Conservation (phyloP, 2,329 filamentous ascomycete genomes). For the Epichloe festucae region DNA sequence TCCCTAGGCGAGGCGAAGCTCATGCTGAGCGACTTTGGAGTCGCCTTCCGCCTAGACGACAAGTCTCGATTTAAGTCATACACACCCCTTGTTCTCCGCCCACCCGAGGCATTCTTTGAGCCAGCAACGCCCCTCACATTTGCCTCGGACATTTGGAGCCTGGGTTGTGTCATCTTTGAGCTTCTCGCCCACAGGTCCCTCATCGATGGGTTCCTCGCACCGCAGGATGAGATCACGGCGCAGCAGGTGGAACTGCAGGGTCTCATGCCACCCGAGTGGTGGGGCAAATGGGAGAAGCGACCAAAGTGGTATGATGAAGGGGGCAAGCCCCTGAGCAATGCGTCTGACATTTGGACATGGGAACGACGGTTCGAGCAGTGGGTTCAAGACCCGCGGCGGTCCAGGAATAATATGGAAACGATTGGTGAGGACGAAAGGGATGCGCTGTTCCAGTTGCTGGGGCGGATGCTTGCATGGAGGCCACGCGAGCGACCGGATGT, state of each 20-base stretch:
- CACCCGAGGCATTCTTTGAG: background rate
- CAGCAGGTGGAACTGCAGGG: background rate
- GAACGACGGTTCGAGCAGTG: slow-evolving; percentile 9
- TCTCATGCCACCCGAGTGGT: background rate
- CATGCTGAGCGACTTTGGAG: background rate
- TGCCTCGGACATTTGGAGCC: background rate
- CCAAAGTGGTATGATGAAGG: slow-evolving; percentile 10
- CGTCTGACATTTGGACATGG: slow-evolving; percentile 8
- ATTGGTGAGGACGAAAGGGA: slow-evolving; percentile 7
- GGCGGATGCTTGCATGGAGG: too few species aligned
- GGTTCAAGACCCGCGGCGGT: slow-evolving; percentile 8
- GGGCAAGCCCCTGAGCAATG: slow-evolving; percentile 6
- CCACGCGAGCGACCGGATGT: too few species aligned
- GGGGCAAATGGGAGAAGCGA: background rate
- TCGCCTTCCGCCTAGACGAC: background rate
- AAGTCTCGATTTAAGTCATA: background rate
- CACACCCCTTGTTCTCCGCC: background rate
- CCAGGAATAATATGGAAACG: slow-evolving; percentile 1
- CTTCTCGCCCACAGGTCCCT: background rate
- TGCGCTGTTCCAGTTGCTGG: slow-evolving; percentile 2
- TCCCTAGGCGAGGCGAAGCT: background rate
- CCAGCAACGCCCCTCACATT: background rate
- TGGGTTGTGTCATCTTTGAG: background rate
- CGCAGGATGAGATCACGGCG: background rate
- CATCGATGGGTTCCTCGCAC: background rate